Conservation (phyloP, 192 early-diverging fungal species). For the Backusella parvicylindrica region DNA sequence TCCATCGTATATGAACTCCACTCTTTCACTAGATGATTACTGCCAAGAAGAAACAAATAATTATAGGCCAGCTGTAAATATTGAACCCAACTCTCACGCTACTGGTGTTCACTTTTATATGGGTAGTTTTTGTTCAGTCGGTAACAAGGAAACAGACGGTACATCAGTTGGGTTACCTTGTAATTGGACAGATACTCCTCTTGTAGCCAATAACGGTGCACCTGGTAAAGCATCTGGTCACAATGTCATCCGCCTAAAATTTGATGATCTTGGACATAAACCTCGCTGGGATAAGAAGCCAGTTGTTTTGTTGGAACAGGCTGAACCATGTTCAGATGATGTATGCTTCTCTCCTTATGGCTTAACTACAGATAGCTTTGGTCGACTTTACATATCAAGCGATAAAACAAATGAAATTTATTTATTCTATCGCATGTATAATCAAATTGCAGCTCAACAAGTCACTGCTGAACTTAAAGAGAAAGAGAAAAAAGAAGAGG, state of each 20-base stretch:
- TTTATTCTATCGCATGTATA: constrained; percentile 16
- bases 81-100: constrained; percentile 6
- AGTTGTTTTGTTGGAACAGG: constrained; percentile 15
- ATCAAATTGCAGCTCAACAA: constrained; percentile 10
- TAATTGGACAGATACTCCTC: constrained; percentile 30
- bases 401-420: constrained; percentile 24
- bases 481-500: constrained; percentile 1
- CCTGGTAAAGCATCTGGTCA: background rate
- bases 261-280: constrained; percentile 24
- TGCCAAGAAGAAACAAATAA: constrained; percentile 12
- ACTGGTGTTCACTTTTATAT: constrained; percentile 16
- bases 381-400: constrained; percentile 20
- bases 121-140: constrained; percentile 25
- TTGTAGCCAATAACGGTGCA: constrained; percentile 16
- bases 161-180: constrained; percentile 30
- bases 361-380: constrained; percentile 17
- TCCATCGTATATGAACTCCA: constrained; percentile 8
- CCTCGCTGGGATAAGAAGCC: constrained; percentile 14
- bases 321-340: background rate
- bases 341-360: constrained; percentile 13
- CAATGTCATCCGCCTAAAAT: constrained; percentile 17
- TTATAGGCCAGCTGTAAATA: background rate
- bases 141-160: constrained; percentile 7
- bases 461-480: constrained; percentile 14
- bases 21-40: constrained; percentile 2